Percentiles rank a stretch among this genome's conserved stretches.
phyloP scores from a whole-genome alignment of 2,329 filamentous ascomycete genomes.

The Fusarium mexicanum region DNA sequence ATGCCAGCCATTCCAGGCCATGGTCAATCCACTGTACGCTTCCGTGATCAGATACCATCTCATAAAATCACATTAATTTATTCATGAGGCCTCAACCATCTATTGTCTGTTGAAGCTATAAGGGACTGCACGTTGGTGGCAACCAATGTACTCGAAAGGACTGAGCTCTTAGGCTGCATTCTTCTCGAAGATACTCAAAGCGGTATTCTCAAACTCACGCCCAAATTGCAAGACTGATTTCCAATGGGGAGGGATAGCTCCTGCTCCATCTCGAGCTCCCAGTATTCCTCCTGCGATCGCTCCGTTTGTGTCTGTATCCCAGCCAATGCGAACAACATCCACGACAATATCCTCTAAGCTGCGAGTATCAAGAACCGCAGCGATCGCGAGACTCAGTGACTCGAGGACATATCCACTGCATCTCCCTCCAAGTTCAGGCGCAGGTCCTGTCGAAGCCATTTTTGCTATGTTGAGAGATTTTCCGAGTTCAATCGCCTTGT shows the following conservation, averaged over 20 bases:
- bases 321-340: slow-evolving; percentile 56
- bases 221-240: slow-evolving; percentile 51
- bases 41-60: not conserved
- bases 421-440: slow-evolving; percentile 38
- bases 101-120: not conserved
- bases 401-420: slow-evolving; percentile 56
- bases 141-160: not conserved
- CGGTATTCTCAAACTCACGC: slow-evolving; percentile 46
- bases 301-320: slow-evolving; percentile 58
- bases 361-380: slow-evolving; percentile 53
- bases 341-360: slow-evolving; percentile 55
- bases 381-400: slow-evolving; percentile 52
- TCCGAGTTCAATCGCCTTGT: slow-evolving; percentile 44
- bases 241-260: slow-evolving; percentile 55
- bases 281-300: slow-evolving; percentile 58
- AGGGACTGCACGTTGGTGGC: not conserved
- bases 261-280: slow-evolving; percentile 55
- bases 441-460: slow-evolving; percentile 48
- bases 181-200: slow-evolving; percentile 1
- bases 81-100: too few relatives aligned
- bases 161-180: not conserved
- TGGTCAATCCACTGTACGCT: not conserved
- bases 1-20: not conserved
- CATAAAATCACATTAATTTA: not conserved
- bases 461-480: slow-evolving; percentile 36